Base-by-base conservation (phyloP, 805 yeast species). In the Vanderwaltozyma yarrowii region DNA sequence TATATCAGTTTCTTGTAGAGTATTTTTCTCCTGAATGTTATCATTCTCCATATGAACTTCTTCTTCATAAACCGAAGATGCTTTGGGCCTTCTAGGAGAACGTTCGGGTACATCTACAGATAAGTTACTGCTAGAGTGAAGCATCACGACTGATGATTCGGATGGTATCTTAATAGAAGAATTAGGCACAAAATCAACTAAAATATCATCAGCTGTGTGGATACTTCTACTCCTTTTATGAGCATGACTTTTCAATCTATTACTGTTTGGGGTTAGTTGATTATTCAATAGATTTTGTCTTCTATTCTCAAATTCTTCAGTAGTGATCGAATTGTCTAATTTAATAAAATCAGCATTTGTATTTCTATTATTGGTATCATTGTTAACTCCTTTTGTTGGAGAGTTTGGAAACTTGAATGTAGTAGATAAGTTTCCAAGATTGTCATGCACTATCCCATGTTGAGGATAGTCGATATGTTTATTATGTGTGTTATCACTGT, bases 141-240 rank as follows among this genome's bases (percentile, higher is more conserved):
- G n/a, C n/a, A n/a, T n/a, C n/a, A n/a, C n/a, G n/a, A n/a, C n/a
- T n/a, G n/a, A n/a, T n/a, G n/a, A n/a, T n/a, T n/a, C n/a, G n/a
- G n/a, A n/a, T n/a, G n/a, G n/a, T n/a, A n/a, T n/a, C n/a, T n/a
- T n/a, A n/a, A n/a, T n/a, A n/a, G n/a, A n/a, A n/a, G n/a, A n/a
- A n/a, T n/a, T n/a, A n/a, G n/a, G n/a, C n/a, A n/a, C n/a, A n/a
- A n/a, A n/a, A n/a, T n/a, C n/a, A n/a, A n/a, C n/a, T n/a, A n/a
- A n/a, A n/a, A n/a, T n/a, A n/a, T n/a, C 54, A 11, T 46, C 46
- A 6, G 39, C 44, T 30, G 43, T 46, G 32, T 52, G 56, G 11
- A 54, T 36, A 32, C 62, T 58, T 41, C 51, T 49, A 23, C 58
- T 56, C 33, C 62, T 47, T 38, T 46, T 54, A 43, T 58, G 62